Percentiles rank a stretch among this genome's conserved stretches.
Evolutionary conservation across 1,284 basidiomycete genomes (phyloP).

Genomic region (Taiwanofungus camphoratus): DNA sequence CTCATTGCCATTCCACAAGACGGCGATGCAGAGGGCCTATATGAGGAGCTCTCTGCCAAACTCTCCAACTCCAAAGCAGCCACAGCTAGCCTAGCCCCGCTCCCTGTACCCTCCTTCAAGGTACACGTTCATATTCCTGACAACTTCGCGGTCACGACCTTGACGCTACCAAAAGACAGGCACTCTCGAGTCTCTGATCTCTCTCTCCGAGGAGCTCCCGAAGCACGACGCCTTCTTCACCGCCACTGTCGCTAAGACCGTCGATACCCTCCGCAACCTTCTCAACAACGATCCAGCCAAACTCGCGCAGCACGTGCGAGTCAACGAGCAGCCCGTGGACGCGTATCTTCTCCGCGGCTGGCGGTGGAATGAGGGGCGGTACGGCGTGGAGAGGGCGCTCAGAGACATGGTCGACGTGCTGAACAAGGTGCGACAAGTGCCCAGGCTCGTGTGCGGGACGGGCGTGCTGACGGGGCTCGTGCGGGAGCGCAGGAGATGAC

Average conservation of each 20-base stretch:
- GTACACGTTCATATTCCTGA: conserved; percentile 29
- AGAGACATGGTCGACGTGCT: conserved; percentile 79
- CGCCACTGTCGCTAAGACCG: conserved; percentile 83
- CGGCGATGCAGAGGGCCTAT: conserved; percentile 66
- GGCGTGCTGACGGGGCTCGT: conserved; percentile 1
- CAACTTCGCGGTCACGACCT: neutral
- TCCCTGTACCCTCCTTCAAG: conserved; percentile 76
- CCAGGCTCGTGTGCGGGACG: neutral
- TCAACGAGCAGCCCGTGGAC: conserved; percentile 81
- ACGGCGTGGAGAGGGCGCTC: conserved; percentile 75
- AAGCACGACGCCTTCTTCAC: conserved; percentile 93
- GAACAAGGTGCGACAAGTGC: conserved; percentile 56
- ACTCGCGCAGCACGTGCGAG: conserved; percentile 76
- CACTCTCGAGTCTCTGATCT: conserved; percentile 87
- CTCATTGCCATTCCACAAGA: conserved; percentile 69
- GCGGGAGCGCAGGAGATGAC: conserved; percentile 66
- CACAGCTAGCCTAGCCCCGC: conserved; percentile 44
- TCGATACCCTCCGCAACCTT: conserved; percentile 90
- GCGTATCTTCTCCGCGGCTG: conserved; percentile 75
- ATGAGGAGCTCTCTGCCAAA: conserved; percentile 43
- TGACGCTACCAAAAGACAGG: conserved; percentile 61
- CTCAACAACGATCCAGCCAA: conserved; percentile 86
- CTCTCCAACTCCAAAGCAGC: conserved; percentile 52
- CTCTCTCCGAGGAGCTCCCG: conserved; percentile 88
- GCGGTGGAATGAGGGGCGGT: conserved; percentile 89